phyloP scores from a whole-genome alignment of 106 monocot genomes.

The Acorus calamus region DNA sequence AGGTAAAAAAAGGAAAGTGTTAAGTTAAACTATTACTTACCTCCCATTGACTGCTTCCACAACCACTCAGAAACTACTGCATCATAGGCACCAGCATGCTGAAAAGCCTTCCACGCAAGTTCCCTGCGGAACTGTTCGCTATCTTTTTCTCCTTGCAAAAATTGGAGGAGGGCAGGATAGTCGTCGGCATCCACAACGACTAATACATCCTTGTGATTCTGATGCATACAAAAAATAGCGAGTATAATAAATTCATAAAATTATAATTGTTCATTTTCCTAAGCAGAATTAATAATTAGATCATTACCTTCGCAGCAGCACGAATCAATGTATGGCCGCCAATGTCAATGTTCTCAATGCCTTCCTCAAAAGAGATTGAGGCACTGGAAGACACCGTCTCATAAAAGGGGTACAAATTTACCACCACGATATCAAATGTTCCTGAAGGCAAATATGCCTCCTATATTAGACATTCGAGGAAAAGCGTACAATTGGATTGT shows the following conservation, averaged over 20 bases:
- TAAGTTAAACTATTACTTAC: slow-evolving; percentile 16
- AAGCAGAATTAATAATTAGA: too few species aligned
- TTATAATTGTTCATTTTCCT: neutral
- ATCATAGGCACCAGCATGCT: slow-evolving; percentile 90
- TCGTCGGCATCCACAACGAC: slow-evolving; percentile 86
- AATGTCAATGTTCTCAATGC: slow-evolving; percentile 92
- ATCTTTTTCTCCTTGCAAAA: slow-evolving; percentile 63
- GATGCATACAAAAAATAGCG: slow-evolving; percentile 2
- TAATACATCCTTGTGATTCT: slow-evolving; percentile 96
- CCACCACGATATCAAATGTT: slow-evolving; percentile 92
- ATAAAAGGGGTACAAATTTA: slow-evolving; percentile 91
- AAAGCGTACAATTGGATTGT: too few species aligned
- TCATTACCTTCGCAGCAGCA: slow-evolving; percentile 84
- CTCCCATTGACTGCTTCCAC: slow-evolving; percentile 69
- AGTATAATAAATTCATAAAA: neutral
- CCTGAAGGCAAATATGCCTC: slow-evolving; percentile 16
- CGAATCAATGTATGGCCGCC: slow-evolving; percentile 91
- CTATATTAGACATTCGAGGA: too few species aligned
- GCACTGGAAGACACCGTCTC: slow-evolving; percentile 58
- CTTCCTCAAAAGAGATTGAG: slow-evolving; percentile 81
- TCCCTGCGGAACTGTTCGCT: slow-evolving; percentile 42
- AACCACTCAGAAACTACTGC: slow-evolving; percentile 97
- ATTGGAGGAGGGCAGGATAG: slow-evolving; percentile 72
- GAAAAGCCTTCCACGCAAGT: slow-evolving; percentile 96
- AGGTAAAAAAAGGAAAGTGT: neutral